These are phyloP conservation scores for Euphrasia confusa DNA, from an alignment of 257 asterid genomes.

Conservation along the genomic window DNA sequence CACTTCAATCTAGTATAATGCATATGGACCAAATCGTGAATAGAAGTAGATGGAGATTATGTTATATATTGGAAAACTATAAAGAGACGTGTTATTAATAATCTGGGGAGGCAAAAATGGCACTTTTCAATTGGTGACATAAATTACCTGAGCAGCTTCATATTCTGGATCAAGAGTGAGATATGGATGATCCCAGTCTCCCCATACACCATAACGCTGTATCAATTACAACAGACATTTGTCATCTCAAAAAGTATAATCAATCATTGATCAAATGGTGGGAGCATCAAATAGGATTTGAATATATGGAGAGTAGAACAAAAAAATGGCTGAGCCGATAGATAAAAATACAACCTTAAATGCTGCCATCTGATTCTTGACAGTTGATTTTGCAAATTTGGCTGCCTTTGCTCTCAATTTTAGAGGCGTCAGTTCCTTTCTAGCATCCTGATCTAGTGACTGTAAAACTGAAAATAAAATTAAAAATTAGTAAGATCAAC, in stretches of 20 bases:
- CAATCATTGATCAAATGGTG: slow-evolving; percentile 5
- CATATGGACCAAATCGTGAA: slow-evolving; percentile 20
- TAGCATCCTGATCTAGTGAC: slow-evolving; percentile 82
- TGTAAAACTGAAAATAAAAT: slow-evolving; percentile 66
- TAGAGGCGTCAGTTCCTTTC: slow-evolving; percentile 88
- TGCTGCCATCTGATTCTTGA: slow-evolving; percentile 88
- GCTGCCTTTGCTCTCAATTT: slow-evolving; percentile 92
- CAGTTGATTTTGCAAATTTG: slow-evolving; percentile 85
- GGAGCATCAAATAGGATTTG: slow-evolving; percentile 8
- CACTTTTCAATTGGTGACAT: slow-evolving; percentile 15
- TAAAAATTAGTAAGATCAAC: slow-evolving; percentile 20
- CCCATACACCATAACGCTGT: slow-evolving; percentile 96
- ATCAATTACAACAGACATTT: slow-evolving; percentile 23
- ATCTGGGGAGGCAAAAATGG: slow-evolving; percentile 14
- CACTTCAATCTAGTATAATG: slow-evolving; percentile 73
- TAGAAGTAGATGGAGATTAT: slow-evolving; percentile 14
- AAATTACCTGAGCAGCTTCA: slow-evolving; percentile 95
- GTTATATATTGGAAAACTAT: not conserved
- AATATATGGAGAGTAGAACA: not conserved
- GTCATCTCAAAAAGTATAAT: slow-evolving; percentile 17
- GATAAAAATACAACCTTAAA: slow-evolving; percentile 60
- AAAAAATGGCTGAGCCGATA: slow-evolving; percentile 13
- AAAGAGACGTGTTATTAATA: slow-evolving; percentile 14
- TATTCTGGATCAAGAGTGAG: slow-evolving; percentile 99
- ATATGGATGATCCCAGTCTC: slow-evolving; percentile 93